Conservation (phyloP, 2,329 filamentous ascomycete genomes). For the Ciborinia camelliae region DNA sequence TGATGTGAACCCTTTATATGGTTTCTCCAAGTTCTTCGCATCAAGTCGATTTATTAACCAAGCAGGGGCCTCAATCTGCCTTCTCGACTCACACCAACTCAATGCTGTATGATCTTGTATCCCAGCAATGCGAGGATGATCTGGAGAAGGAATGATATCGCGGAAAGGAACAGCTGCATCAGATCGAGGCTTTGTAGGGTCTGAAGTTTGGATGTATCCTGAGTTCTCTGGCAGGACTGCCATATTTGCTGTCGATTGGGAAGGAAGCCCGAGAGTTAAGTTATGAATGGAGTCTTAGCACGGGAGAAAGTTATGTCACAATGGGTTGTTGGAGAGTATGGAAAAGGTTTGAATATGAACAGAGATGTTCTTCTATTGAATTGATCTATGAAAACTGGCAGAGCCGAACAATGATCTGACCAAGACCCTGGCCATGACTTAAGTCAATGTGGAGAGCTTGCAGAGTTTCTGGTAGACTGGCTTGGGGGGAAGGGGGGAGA, state of each 20-base stretch:
- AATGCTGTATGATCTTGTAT: constrained; percentile 32
- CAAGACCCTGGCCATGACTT: not conserved
- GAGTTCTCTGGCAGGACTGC: constrained; percentile 28
- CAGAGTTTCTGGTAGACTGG: no score
- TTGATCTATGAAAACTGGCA: constrained; percentile 1
- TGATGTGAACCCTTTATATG: constrained; percentile 35
- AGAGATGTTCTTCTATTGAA: constrained; percentile 10
- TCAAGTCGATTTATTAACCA: constrained; percentile 36
- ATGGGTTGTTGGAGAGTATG: not conserved
- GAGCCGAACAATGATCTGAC: not conserved
- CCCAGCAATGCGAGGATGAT: constrained; percentile 32
- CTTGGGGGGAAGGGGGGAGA: no score
- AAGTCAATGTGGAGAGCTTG: constrained; percentile 13
- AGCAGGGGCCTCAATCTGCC: constrained; percentile 34
- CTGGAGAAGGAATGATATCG: constrained; percentile 29
- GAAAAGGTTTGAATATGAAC: constrained; percentile 1
- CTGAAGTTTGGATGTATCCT: constrained; percentile 30
- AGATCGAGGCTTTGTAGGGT: constrained; percentile 32
- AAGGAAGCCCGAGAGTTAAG: not conserved
- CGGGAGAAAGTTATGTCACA: constrained; percentile 6
- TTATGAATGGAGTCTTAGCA: not conserved
- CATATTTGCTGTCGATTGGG: constrained; percentile 24
- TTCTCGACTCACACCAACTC: constrained; percentile 34
- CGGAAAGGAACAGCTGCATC: constrained; percentile 34
- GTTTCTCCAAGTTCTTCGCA: constrained; percentile 34